Base-by-base conservation (phyloP, 768 basidiomycete species). In the Collybia sp. region DNA sequence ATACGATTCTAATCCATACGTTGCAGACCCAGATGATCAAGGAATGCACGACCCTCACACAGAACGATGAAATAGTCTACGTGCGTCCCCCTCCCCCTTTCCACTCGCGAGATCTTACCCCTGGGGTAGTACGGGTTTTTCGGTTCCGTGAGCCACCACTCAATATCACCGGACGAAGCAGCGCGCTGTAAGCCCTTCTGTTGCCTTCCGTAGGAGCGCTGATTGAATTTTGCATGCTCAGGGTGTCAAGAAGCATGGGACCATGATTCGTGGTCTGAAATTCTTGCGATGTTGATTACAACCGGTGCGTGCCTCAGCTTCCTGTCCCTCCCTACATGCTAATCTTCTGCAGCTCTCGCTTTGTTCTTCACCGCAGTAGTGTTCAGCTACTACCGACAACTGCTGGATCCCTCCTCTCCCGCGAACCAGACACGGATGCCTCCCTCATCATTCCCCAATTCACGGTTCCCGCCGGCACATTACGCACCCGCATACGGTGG, bases 321-420 rank as follows among this genome's bases (percentile, higher is more conserved):
- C 18, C 34, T n/a, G n/a, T 13, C 48, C 13, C 38, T 17, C 18
- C n/a, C 37, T 43, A 43, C 39, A 30, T 12, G 5, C 5, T 16
- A 4, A 34, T 45, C 40, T 20, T 42, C 32, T 20, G 2, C 53
- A 87, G 83, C 80, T 40, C 54, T 86, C 40, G 71, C 75, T 37
- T 53, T 69, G 32, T 59, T 91, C 48, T 88, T 90, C 71, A 74
- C 77, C n/a, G 51, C 73, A 40, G 55, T 88, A 53, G 77, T 82
- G 2, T 85, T 85, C 59, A 71, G 75, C 12, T 93, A 83, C 69
- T 82, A 85, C 58, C 82, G 83, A 17, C 90, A 93, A 64, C 58
- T 81, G 1, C 73, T 82, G 30, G 84, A 90, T 60, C 89, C 90
- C 1, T 61, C 75, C 2, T 78, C 77, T 51, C 62, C 71, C 33